Percentiles rank a stretch among this genome's conserved stretches.
Evolutionary conservation across 139 green algal species (phyloP).

Genomic region (Gonium pectorale): DNA sequence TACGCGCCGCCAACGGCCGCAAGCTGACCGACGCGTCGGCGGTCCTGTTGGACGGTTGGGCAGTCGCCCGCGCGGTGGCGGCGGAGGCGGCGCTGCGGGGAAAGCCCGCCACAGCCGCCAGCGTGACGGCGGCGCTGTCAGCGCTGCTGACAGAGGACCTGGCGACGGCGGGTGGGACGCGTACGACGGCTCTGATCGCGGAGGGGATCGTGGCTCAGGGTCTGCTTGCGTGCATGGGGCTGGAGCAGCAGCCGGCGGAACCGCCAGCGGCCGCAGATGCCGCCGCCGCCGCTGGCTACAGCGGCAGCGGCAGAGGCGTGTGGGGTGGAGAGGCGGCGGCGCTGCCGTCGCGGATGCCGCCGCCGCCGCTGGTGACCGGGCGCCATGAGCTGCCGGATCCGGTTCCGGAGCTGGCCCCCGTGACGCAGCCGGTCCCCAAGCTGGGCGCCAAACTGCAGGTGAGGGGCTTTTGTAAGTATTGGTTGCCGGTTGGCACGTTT

Average conservation of each 20-base stretch:
- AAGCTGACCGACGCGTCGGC: not conserved
- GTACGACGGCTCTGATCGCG: no score
- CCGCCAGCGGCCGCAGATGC: not conserved
- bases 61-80: not conserved
- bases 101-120: not conserved
- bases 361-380: slow-evolving; percentile 25
- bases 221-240: slow-evolving; percentile 41
- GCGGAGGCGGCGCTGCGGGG: slow-evolving; percentile 35
- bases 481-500: no score
- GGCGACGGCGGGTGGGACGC: no score
- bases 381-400: slow-evolving; percentile 47
- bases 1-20: not conserved
- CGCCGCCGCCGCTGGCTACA: not conserved
- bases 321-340: no score
- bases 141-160: slow-evolving; percentile 21
- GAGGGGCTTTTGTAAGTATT: no score
- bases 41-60: slow-evolving; percentile 41
- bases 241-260: not conserved
- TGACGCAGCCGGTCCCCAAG: slow-evolving; percentile 63
- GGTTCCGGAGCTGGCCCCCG: slow-evolving; percentile 33
- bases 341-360: slow-evolving; percentile 42
- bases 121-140: slow-evolving; percentile 6
- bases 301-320: no score
- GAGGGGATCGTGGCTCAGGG: slow-evolving; percentile 64
- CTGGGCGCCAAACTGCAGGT: slow-evolving; percentile 63